These are phyloP conservation scores for Lachnellula arida DNA, from an alignment of 2,329 filamentous ascomycete genomes.

Conservation along the genomic window DNA sequence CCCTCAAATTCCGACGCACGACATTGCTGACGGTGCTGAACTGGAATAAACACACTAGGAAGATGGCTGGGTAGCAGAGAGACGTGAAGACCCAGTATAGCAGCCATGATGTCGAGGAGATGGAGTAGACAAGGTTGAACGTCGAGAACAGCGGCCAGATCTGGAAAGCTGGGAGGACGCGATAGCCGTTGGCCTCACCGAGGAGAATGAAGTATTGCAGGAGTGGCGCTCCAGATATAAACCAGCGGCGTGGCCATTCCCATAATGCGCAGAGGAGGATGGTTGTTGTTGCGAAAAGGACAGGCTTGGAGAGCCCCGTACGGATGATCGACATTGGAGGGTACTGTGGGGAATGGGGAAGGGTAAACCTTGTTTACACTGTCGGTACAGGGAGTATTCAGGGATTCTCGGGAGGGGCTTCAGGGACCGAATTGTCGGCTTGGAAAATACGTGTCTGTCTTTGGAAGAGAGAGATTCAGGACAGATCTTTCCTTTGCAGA, in stretches of 20 bases:
- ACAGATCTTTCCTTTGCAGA: too few species aligned
- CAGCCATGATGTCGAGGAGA: conserved; percentile 49
- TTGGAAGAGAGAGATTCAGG: too few species aligned
- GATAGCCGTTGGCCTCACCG: conserved; percentile 31
- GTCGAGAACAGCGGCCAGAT: conserved; percentile 44
- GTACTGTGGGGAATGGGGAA: neutral
- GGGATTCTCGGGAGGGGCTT: too few species aligned
- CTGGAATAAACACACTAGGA: conserved; percentile 42
- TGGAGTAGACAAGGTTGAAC: conserved; percentile 42
- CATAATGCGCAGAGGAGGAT: conserved; percentile 19
- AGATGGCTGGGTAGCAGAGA: conserved; percentile 38
- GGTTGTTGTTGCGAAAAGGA: conserved; percentile 12
- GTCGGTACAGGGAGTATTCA: too few species aligned
- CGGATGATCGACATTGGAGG: neutral
- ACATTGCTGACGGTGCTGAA: conserved; percentile 30
- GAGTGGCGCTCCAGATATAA: conserved; percentile 38
- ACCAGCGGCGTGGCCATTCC: conserved; percentile 33
- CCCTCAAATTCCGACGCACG: conserved; percentile 34
- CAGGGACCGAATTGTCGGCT: too few species aligned
- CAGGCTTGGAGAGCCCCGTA: neutral
- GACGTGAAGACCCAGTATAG: conserved; percentile 40
- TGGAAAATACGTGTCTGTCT: too few species aligned
- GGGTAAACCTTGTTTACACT: neutral
- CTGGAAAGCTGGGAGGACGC: conserved; percentile 40
- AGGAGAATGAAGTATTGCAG: conserved; percentile 33